Base-by-base conservation (phyloP, 2,329 filamentous ascomycete species). In the Claviceps humidiphila region DNA sequence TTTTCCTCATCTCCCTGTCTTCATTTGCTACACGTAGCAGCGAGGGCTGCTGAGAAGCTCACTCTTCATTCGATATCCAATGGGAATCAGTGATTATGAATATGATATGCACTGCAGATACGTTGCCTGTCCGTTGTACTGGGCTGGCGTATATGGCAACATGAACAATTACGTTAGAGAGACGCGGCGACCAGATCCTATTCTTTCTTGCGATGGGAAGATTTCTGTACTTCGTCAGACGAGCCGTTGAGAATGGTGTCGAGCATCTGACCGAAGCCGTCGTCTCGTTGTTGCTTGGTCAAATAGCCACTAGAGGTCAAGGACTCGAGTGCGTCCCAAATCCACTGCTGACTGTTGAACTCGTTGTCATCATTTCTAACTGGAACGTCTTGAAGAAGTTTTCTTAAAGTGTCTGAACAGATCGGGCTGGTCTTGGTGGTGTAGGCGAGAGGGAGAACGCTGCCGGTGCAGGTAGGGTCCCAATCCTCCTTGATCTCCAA, bases 311-410 rank as follows among this genome's bases (percentile, higher is more conserved):
- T 26, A 9, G 46, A 39, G 39, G 45, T 51, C 49, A 57, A 34
- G 13, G 38, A 45, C 39, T 34, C 46, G 14, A 56, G 50, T 1
- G 56, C 54, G 14, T 37, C 51, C 47, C 54, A 52, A 30, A 56
- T 50, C 56, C 56, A 57, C 43, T 57, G 54, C 47, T 53, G 54
- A 39, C 51, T 42, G 39, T 51, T 52, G 44, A 57, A 56, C 42
- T 57, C 56, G 34, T 43, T 49, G 26, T 56, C 51, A n/a, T 55
- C 43, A 39, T 51, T 40, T 38, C 51, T 49, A 30, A 56, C 40
- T 13, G 56, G 56, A 30, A 53, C 56, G 16, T 46, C 39, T 37
- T 38, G 24, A 8, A 57, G 52, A 13, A 52, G 47, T 24, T 47
- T 20, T 8, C 49, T 41, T 24, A 57, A 46, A 5, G 24, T 45